A percentile compares a stretch with the other conserved stretches of the same genome.
These are phyloP conservation scores for Mimosa bimucronata DNA, from an alignment of 306 rosid genomes.

Conservation along the genomic window DNA sequence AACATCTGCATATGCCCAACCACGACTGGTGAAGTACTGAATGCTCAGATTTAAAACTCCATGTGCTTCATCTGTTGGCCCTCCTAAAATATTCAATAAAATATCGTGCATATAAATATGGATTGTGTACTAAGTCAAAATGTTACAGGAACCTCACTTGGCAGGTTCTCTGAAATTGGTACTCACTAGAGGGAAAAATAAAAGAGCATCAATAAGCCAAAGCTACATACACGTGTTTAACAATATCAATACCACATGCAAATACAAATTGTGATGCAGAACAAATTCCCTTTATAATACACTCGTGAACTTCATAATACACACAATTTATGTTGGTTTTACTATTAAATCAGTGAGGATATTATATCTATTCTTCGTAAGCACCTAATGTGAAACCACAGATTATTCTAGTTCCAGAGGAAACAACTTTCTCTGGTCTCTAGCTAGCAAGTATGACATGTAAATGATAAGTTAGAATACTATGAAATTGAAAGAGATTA, in stretches of 20 bases:
- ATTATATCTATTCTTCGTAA: not conserved
- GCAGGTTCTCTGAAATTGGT: not conserved
- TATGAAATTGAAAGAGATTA: not conserved
- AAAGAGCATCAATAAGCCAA: not conserved
- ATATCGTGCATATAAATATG: not conserved
- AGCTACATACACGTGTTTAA: not conserved
- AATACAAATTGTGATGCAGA: not conserved
- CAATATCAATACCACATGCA: not conserved
- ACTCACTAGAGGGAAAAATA: not conserved
- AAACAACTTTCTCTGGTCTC: not conserved
- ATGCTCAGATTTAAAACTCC: constrained; percentile 70
- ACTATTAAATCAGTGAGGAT: not conserved
- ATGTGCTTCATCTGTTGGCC: constrained; percentile 84
- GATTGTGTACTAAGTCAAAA: constrained; percentile 7
- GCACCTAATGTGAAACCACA: not conserved
- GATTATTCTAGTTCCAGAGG: not conserved
- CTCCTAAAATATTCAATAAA: constrained; percentile 70
- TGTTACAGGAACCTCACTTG: constrained; percentile 10
- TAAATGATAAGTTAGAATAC: constrained; percentile 20
- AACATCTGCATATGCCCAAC: constrained; percentile 91
- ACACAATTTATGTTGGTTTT: not conserved
- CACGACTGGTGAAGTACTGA: constrained; percentile 94
- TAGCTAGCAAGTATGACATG: not conserved
- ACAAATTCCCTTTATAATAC: constrained; percentile 1
- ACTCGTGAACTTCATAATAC: not conserved